These are phyloP conservation scores for Akanthomyces muscarius DNA, from an alignment of 2,329 filamentous ascomycete genomes.

Conservation along the genomic window DNA sequence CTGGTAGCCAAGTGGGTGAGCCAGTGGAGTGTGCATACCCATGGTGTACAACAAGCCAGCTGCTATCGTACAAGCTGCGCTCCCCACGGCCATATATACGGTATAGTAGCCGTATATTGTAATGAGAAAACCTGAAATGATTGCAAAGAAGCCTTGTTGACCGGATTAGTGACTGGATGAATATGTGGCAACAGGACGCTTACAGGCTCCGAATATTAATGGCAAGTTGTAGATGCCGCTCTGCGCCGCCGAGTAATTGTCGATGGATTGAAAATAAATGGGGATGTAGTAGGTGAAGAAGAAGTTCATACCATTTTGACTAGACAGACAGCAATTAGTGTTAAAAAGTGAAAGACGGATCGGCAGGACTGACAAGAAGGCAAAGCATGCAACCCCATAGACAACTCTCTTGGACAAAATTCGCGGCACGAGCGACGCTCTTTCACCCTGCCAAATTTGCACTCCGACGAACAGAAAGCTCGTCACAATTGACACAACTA, in stretches of 20 bases:
- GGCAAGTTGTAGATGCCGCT: constrained; percentile 37
- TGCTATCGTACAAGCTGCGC: background rate
- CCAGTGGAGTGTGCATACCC: background rate
- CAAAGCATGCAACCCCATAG: background rate
- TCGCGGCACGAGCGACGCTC: constrained; percentile 2
- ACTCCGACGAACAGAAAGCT: constrained; percentile 26
- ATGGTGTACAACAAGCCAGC: constrained; percentile 7
- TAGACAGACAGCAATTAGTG: background rate
- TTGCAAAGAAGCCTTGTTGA: constrained; percentile 1
- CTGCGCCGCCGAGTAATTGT: constrained; percentile 29
- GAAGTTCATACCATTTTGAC: constrained; percentile 5
- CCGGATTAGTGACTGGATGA: background rate
- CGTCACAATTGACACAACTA: constrained; percentile 28
- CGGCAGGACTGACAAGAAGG: background rate
- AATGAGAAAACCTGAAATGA: constrained; percentile 3
- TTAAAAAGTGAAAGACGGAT: too few species aligned
- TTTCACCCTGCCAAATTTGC: constrained; percentile 6
- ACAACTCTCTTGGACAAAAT: constrained; percentile 1
- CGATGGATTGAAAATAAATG: constrained; percentile 33
- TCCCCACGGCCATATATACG: background rate
- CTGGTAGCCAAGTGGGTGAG: constrained; percentile 4
- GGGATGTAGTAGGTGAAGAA: constrained; percentile 31
- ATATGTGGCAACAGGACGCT: background rate
- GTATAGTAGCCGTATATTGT: constrained; percentile 1
- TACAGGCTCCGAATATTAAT: constrained; percentile 23